Conservation (phyloP, 1,139 yeast genomes). For the Hansenula lynferdii region DNA sequence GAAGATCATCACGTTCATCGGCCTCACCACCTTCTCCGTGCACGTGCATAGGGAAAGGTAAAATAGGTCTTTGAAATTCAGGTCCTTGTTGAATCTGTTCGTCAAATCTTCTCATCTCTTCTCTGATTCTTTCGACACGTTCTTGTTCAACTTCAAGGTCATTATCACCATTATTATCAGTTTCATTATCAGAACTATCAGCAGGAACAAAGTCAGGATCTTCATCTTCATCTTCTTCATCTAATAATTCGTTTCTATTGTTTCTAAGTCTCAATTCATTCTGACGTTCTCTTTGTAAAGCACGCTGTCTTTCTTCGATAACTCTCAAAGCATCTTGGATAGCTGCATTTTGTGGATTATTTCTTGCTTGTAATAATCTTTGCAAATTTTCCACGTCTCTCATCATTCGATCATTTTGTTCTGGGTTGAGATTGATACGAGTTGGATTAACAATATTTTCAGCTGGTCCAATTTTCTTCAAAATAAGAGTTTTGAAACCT, state of each 20-base stretch:
- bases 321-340: not conserved
- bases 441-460: slow-evolving; percentile 26
- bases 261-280: not conserved
- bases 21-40: too few relatives aligned
- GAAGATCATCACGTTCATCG: too few relatives aligned
- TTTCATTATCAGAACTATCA: slow-evolving; percentile 6
- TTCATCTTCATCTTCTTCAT: slow-evolving; percentile 7
- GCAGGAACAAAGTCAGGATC: slow-evolving; percentile 6
- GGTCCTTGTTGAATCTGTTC: not conserved
- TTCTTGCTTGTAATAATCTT: not conserved
- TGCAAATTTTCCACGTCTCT: slow-evolving; percentile 2
- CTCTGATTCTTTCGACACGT: not conserved
- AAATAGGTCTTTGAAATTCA: not conserved
- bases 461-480: slow-evolving; percentile 54
- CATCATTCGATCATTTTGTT: not conserved
- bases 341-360: slow-evolving; percentile 1
- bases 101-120: not conserved
- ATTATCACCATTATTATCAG: slow-evolving; percentile 7
- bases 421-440: slow-evolving; percentile 16
- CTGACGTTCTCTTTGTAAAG: slow-evolving; percentile 1
- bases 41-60: not conserved
- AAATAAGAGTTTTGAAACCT: slow-evolving; percentile 53
- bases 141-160: slow-evolving; percentile 3
- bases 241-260: slow-evolving; percentile 1
- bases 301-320: slow-evolving; percentile 1